Base-by-base conservation (phyloP, 768 basidiomycete species). In the Amanita exitialis region DNA sequence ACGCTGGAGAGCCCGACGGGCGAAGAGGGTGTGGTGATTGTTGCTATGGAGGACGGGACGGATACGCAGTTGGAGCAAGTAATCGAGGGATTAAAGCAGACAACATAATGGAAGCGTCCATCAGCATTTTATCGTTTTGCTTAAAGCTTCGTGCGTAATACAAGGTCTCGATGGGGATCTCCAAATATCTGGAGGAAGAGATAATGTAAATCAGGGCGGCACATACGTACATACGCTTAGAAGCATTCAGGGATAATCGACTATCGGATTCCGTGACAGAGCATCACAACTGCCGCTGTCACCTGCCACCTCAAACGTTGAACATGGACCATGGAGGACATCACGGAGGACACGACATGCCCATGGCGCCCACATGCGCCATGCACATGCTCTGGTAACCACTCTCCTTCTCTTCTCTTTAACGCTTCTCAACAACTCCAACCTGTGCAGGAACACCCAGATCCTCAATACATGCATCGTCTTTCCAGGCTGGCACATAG, bases 361-460 rank as follows among this genome's bases (percentile, higher is more conserved):
- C 68, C 47, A 44, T 44, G 27, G 66, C 63, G 16, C 64, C 72
- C 0, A 72, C 57, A 57, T 91, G 89, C 63, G 67, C 78, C 6
- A 84, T 86, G 81, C 69, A 87, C 65, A 91, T 91, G 89, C 78
- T 91, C 58, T 90, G 87, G 82, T 82, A 56, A 42, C 62, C 45
- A 2, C 20, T 60, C 18, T 18, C 27, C 6, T 20, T 25, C 6
- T 34, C 49, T 21, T 16, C 21, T 35, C 21, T 38, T 16, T n/a
- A 18, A 18, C n/a, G 9, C 15, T 38, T 37, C 30, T 53, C 51
- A 35, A 47, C 52, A 38, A 16, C 32, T n/a, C 28, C 28, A 7
- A 30, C 30, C 6, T 20, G 34, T 53, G 16, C 54, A 80, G 79
- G 85, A 90, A 90, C 67, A 85, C 85, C 35, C 78, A 90, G 50